Evolutionary conservation across 768 basidiomycete species (phyloP), one percentile per base, ranked within the genome.

Genomic region (Ramaria rubella): DNA sequence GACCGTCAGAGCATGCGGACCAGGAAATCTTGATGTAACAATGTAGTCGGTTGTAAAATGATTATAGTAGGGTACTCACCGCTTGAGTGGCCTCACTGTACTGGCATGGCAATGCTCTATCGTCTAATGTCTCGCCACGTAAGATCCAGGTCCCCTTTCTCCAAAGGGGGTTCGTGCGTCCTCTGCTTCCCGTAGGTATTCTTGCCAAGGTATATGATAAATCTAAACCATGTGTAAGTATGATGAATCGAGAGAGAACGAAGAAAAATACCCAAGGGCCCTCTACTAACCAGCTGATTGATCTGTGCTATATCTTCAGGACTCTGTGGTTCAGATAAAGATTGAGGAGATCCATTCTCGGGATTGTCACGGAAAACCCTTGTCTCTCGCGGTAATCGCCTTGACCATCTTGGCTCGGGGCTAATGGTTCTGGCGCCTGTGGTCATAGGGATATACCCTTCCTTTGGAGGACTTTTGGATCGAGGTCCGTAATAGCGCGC

Each of bases 1-100:
- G 55, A 19, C 44, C 43, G n/a, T 56, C 55, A 14, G 55, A 56
- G 23, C 55, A 56, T 14, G 55, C 43, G 11, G 55, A 56, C 55
- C 55, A 56, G 21, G 55, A 56, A 34, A 56, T 38, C 55, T 56
- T 14, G 1, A 42, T 26, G 12, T n/a, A 15, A 49, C 19, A 12
- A 46, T 36, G 15, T 19, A 34, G 48, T 54, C 24, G 26, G 17
- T n/a, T 5, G 30, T 33, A 4, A 9, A 27, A 17, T 52, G 31
- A 52, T 42, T 1, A 48, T 48, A 43, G 29, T 17, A 23, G 15
- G 12, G 11, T 48, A 34, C 45, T 49, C 40, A 56, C 55, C 11
- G 55, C 55, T 2, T 48, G 44, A 11, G n/a, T 33, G 5, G 6
- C 45, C 23, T 30, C 23, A 49, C 6, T 15, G n/a, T 5, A 24